Evolutionary conservation across 768 basidiomycete genomes (phyloP).

Genomic region (Amanita molliuscula): DNA sequence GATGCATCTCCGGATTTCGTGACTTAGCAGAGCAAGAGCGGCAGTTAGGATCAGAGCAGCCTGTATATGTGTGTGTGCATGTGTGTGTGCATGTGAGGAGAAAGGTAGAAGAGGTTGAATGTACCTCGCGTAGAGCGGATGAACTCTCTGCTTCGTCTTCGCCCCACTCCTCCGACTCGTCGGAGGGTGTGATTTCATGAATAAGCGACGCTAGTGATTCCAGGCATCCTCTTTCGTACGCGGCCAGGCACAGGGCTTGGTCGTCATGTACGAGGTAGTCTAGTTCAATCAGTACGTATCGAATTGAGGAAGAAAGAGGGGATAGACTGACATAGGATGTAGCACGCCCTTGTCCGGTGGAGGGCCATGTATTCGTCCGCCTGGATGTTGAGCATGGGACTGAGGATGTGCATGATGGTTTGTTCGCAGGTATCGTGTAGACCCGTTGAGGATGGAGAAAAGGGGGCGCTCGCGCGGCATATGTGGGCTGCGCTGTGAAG

Average conservation of each 20-base stretch:
- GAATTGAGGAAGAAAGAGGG: background rate
- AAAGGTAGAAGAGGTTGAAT: constrained; percentile 6
- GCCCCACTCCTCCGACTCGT: constrained; percentile 39
- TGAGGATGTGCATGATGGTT: constrained; percentile 63
- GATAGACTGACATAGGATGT: constrained; percentile 46
- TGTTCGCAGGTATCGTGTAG: constrained; percentile 29
- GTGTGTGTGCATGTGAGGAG: background rate
- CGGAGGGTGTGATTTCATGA: constrained; percentile 41
- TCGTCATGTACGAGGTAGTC: constrained; percentile 69
- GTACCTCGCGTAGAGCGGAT: constrained; percentile 54
- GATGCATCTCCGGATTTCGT: constrained; percentile 60
- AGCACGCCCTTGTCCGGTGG: constrained; percentile 56
- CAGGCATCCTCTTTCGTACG: constrained; percentile 62
- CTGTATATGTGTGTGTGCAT: constrained; percentile 26
- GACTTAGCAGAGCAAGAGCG: constrained; percentile 60
- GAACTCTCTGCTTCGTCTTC: constrained; percentile 58
- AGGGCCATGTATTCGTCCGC: constrained; percentile 25
- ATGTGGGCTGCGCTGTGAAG: constrained; percentile 45
- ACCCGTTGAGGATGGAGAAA: constrained; percentile 10
- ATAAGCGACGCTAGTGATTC: constrained; percentile 41
- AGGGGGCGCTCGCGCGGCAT: constrained; percentile 36
- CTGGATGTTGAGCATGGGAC: constrained; percentile 40
- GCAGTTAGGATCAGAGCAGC: constrained; percentile 69
- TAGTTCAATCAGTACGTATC: constrained; percentile 10
- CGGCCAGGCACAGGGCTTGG: constrained; percentile 50